Evolutionary conservation across 1,284 basidiomycete species (phyloP), one percentile per base, ranked within the genome.

Genomic region (Austroboletus novae-zelandiae): DNA sequence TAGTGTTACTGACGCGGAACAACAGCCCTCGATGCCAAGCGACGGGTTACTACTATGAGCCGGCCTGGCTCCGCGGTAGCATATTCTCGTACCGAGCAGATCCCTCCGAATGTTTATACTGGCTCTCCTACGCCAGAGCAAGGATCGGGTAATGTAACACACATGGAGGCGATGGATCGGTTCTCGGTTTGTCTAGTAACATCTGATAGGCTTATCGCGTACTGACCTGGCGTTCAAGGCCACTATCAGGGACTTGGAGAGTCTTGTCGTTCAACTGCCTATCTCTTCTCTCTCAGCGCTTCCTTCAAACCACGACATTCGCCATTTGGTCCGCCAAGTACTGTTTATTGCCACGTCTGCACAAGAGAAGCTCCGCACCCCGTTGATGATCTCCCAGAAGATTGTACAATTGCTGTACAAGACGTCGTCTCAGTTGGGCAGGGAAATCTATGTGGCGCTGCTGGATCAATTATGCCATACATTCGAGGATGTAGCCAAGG

Each of bases 401-500:
- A 89, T 94, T 44, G 93, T 95, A 9, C 90, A 91, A 64, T 73
- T 89, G 42, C 68, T 98, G 50, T 97, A 94, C 76, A 94, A 94
- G 75, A 89, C 90, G 7, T 76, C 81, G 2, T 82, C 84, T 4
- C 84, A 89, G 52, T 76, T 98, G 41, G 93, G 89, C 0, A 82
- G 95, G 46, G 94, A 97, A 66, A 86, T 96, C 23, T 98, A 94
- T 68, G 92, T 94, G 31, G 82, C 86, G 34, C 74, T 99, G 43
- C 76, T 99, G 20, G 91, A 96, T 57, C 86, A 91, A 55, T 77
- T 99, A 20, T 99, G 97, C 71, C 84, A 87, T 56, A 75, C 86
- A 27, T 96, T 93, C 56, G 84, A 91, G 60, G 94, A 97, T 62
- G 95, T 98, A 40, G 92, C 91, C 18, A 94, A 94, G 71, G 97